Evolutionary conservation across 2,329 filamentous ascomycete species (phyloP).

Genomic region (Nemania sp.): DNA sequence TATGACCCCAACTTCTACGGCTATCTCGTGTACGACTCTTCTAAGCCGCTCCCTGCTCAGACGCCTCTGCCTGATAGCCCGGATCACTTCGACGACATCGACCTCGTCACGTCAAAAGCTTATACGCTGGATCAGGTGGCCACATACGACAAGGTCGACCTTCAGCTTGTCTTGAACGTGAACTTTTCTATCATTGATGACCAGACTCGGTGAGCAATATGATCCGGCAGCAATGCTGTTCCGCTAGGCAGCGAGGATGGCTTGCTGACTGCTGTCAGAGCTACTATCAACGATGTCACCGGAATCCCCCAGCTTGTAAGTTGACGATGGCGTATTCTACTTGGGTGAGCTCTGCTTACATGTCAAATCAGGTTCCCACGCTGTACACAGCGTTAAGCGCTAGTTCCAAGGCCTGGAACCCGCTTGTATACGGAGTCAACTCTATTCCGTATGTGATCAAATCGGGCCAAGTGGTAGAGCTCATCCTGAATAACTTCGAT

Average conservation of each 20-base stretch:
- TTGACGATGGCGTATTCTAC: neutral
- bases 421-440: slow-evolving; percentile 18
- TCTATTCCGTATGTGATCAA: slow-evolving; percentile 16
- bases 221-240: no score
- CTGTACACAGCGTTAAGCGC: slow-evolving; percentile 20
- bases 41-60: slow-evolving; percentile 18
- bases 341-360: neutral
- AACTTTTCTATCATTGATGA: slow-evolving; percentile 19
- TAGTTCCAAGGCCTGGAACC: slow-evolving; percentile 16
- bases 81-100: slow-evolving; percentile 8
- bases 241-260: neutral
- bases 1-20: slow-evolving; percentile 25
- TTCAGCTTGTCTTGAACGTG: slow-evolving; percentile 16
- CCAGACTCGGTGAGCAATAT: slow-evolving; percentile 17
- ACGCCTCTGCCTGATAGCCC: slow-evolving; percentile 11
- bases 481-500: slow-evolving; percentile 25
- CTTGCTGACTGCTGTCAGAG: slow-evolving; percentile 11
- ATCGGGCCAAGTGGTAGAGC: slow-evolving; percentile 12
- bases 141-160: slow-evolving; percentile 14
- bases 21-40: slow-evolving; percentile 17
- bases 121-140: slow-evolving; percentile 15
- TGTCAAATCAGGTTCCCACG: slow-evolving; percentile 13
- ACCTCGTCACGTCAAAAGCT: slow-evolving; percentile 13
- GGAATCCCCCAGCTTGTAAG: slow-evolving; percentile 19
- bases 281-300: slow-evolving; percentile 18